A percentile compares a stretch with the other conserved stretches of the same genome.
Evolutionary conservation across 1,284 basidiomycete genomes (phyloP).

Genomic region (Ceratobasidium sp.): DNA sequence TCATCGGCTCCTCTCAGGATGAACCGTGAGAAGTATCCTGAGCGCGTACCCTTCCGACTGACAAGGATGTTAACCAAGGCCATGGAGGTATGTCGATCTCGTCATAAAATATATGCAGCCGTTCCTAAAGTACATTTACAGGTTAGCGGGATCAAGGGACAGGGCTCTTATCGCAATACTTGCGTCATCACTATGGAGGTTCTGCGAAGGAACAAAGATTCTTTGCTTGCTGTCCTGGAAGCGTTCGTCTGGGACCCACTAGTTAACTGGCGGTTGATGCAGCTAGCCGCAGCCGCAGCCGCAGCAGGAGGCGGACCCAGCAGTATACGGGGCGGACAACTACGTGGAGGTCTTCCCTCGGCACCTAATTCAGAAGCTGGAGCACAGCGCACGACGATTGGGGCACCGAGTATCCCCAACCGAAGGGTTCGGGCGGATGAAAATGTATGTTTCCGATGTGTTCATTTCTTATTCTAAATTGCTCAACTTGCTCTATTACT

Average conservation of each 20-base stretch:
- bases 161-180: slow-evolving; percentile 95
- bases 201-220: slow-evolving; percentile 95
- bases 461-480: not conserved
- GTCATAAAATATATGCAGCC: not conserved
- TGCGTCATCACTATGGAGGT: slow-evolving; percentile 99
- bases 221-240: slow-evolving; percentile 97
- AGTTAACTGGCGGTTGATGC: slow-evolving; percentile 88
- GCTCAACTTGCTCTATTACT: not conserved
- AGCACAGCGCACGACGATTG: slow-evolving; percentile 22
- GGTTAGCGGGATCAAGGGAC: slow-evolving; percentile 86
- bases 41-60: slow-evolving; percentile 97
- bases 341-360: not conserved
- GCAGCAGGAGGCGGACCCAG: not conserved
- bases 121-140: slow-evolving; percentile 52
- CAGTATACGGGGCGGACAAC: slow-evolving; percentile 16
- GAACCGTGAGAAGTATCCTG: slow-evolving; percentile 98
- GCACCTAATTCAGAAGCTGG: slow-evolving; percentile 26
- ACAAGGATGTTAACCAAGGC: slow-evolving; percentile 99
- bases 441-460: slow-evolving; percentile 29
- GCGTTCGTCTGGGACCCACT: slow-evolving; percentile 94
- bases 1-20: slow-evolving; percentile 57
- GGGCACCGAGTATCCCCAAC: slow-evolving; percentile 56
- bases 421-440: slow-evolving; percentile 72
- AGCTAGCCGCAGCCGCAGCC: slow-evolving; percentile 52
- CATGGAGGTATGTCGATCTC: slow-evolving; percentile 84